Evolutionary conservation across 345 rosid genomes (phyloP).

Genomic region (Hypericum androsaemum): DNA sequence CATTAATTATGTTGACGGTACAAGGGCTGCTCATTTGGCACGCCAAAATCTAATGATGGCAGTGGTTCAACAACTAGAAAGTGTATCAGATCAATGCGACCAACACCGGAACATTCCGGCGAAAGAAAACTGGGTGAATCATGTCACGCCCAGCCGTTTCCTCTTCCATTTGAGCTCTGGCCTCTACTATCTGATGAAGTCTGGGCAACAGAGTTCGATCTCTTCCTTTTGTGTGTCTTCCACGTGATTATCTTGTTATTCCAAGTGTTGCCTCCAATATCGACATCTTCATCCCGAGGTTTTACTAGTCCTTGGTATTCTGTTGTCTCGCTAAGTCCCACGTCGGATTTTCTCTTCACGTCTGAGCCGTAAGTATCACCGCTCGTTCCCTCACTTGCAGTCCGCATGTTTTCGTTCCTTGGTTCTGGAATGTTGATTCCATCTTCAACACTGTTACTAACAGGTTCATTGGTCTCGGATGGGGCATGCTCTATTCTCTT

Average conservation of each 20-base stretch:
- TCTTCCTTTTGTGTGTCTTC: constrained; percentile 77
- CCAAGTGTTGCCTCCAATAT: constrained; percentile 21
- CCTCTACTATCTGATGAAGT: constrained; percentile 72
- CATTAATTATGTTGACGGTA: too few relatives aligned
- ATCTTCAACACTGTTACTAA: constrained; percentile 27
- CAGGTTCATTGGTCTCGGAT: constrained; percentile 27
- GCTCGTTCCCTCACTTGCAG: constrained; percentile 58
- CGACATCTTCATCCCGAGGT: constrained; percentile 23
- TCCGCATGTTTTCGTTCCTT: constrained; percentile 28
- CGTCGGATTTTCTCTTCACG: constrained; percentile 27
- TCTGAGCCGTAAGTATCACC: constrained; percentile 43
- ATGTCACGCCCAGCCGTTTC: constrained; percentile 31
- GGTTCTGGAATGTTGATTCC: constrained; percentile 21
- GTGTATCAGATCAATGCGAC: too few relatives aligned
- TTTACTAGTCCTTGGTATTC: constrained; percentile 32
- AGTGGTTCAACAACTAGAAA: too few relatives aligned
- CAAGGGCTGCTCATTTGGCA: too few relatives aligned
- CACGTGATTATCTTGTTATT: constrained; percentile 46
- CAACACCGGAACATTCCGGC: too few relatives aligned
- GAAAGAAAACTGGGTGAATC: too few relatives aligned
- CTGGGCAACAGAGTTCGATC: constrained; percentile 57
- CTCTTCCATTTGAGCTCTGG: constrained; percentile 56
- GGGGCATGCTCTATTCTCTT: constrained; percentile 38
- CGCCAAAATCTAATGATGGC: too few relatives aligned
- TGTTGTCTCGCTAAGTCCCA: constrained; percentile 14